phyloP scores from a whole-genome alignment of 176 grass and related monocot genomes.

The Luzula sylvatica region DNA sequence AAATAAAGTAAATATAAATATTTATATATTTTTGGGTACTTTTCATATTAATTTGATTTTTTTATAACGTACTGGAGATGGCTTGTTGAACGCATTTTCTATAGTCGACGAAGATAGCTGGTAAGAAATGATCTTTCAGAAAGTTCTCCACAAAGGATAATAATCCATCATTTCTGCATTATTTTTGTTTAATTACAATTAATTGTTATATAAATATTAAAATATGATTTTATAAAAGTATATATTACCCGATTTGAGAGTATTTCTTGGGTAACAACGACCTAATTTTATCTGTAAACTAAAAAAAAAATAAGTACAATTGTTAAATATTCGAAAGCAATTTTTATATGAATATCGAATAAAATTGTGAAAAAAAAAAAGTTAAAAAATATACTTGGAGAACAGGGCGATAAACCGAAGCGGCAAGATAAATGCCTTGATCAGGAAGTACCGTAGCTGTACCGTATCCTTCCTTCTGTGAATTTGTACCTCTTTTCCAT shows the following conservation, averaged over 20 bases:
- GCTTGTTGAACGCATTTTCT: conserved; percentile 97
- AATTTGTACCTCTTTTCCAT: conserved; percentile 74
- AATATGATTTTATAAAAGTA: conserved; percentile 13
- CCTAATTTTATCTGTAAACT: conserved; percentile 93
- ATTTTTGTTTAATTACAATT: conserved; percentile 20
- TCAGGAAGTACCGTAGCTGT: conserved; percentile 73
- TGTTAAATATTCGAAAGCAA: neutral
- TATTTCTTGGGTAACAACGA: conserved; percentile 78
- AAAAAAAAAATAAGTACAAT: conserved; percentile 27
- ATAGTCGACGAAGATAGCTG: conserved; percentile 96
- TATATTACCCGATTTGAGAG: conserved; percentile 62
- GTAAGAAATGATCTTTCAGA: conserved; percentile 96
- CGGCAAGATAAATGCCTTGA: conserved; percentile 95
- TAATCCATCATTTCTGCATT: conserved; percentile 86
- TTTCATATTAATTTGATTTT: too few species aligned
- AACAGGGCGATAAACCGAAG: conserved; percentile 95
- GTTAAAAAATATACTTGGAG: conserved; percentile 43
- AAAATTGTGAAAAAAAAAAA: neutral
- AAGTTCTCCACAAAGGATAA: conserved; percentile 85
- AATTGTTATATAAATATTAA: conserved; percentile 15
- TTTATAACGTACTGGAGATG: conserved; percentile 83
- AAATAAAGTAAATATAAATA: conserved; percentile 4
- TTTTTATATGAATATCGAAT: neutral
- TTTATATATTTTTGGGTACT: conserved; percentile 11
- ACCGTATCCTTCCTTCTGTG: conserved; percentile 95